A percentile compares a stretch with the other conserved stretches of the same genome.
Evolutionary conservation across 2,329 filamentous ascomycete genomes (phyloP).

Genomic region (Escovopsis sp.): DNA sequence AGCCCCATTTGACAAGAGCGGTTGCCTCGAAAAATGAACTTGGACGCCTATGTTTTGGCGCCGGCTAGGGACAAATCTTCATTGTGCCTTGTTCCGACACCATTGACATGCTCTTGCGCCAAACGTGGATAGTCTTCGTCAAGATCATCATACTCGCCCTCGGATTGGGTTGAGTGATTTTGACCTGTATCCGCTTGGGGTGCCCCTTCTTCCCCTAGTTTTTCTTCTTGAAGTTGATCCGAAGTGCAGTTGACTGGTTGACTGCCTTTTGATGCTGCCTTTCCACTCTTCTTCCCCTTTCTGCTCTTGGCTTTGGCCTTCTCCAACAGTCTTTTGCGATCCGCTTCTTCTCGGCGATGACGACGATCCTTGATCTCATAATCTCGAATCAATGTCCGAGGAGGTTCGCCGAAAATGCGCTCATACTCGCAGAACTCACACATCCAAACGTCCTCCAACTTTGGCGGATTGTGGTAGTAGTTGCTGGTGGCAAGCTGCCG

Average conservation of each 20-base stretch:
- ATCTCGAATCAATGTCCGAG: constrained; percentile 68
- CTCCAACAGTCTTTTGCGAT: constrained; percentile 70
- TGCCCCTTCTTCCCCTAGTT: constrained; percentile 10
- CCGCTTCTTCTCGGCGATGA: constrained; percentile 69
- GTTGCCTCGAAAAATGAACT: too few species aligned
- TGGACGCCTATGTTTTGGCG: constrained; percentile 4
- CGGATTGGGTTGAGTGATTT: constrained; percentile 24
- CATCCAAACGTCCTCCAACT: constrained; percentile 68
- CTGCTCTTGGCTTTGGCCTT: constrained; percentile 89
- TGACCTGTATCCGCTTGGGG: constrained; percentile 12
- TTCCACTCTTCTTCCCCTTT: constrained; percentile 73
- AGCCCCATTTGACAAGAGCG: too few species aligned
- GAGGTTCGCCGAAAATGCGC: constrained; percentile 79
- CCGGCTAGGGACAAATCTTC: constrained; percentile 1
- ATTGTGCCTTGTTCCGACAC: neutral
- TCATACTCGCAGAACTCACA: constrained; percentile 99
- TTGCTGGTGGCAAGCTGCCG: constrained; percentile 61
- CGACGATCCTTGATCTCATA: constrained; percentile 92
- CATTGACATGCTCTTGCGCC: constrained; percentile 5
- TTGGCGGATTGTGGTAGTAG: constrained; percentile 61
- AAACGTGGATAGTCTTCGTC: constrained; percentile 15
- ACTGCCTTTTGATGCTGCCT: constrained; percentile 24
- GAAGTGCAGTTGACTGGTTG: constrained; percentile 11
- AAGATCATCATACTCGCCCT: constrained; percentile 23
- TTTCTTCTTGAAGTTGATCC: constrained; percentile 10